A percentile compares a stretch with the other conserved stretches of the same genome.
Conservation (phyloP, 108 stramenopile species). For the Epipyxis sp. region DNA sequence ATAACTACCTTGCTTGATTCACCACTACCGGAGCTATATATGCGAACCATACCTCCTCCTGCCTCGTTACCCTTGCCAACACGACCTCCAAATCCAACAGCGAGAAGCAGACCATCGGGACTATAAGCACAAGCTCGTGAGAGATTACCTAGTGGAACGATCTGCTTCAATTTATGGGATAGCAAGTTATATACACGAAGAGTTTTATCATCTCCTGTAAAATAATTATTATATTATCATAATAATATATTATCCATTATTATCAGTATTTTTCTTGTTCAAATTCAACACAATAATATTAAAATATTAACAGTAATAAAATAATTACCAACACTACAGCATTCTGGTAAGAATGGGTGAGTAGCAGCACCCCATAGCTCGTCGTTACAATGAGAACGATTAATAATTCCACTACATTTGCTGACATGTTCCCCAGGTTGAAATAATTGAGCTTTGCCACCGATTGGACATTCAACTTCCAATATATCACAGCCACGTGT, state of each 20-base stretch:
- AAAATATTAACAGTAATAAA: too few relatives aligned
- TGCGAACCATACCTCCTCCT: constrained; percentile 18
- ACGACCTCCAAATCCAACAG: constrained; percentile 26
- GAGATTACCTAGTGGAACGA: background rate
- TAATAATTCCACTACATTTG: background rate
- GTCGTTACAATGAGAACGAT: constrained; percentile 43
- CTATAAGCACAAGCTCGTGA: constrained; percentile 19
- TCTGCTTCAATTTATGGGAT: background rate
- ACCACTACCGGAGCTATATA: background rate
- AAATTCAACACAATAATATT: too few relatives aligned
- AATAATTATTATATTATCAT: too few relatives aligned
- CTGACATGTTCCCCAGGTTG: background rate
- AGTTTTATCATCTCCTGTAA: constrained; percentile 32
- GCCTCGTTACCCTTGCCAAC: constrained; percentile 22
- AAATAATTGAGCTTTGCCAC: background rate
- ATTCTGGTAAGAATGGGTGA: constrained; percentile 19
- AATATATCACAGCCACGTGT: constrained; percentile 29
- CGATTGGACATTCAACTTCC: background rate
- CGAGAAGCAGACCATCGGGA: constrained; percentile 4
- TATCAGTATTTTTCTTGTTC: too few relatives aligned
- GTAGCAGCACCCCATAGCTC: constrained; percentile 51
- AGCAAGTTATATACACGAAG: constrained; percentile 3
- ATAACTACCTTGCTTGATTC: too few relatives aligned
- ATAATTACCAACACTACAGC: constrained; percentile 19
- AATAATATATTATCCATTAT: too few relatives aligned